Percentiles rank a stretch among this genome's conserved stretches.
These are phyloP conservation scores for Magnaporthales sp. DNA, from an alignment of 2,329 filamentous ascomycete species.

Conservation along the genomic window DNA sequence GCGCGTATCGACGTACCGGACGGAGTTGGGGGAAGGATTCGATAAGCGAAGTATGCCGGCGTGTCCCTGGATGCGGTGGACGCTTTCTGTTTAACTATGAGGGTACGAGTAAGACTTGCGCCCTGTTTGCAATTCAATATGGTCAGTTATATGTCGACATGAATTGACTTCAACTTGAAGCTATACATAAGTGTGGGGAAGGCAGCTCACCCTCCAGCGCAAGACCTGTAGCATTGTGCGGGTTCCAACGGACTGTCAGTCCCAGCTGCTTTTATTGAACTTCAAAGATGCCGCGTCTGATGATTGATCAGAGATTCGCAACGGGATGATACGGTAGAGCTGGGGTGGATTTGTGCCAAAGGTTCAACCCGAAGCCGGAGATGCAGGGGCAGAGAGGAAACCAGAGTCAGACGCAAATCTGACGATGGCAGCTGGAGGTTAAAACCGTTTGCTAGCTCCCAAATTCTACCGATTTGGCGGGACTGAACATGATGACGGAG, in stretches of 20 bases:
- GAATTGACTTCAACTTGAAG: not conserved
- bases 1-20: not conserved
- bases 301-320: not conserved
- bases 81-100: not conserved
- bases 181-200: not conserved
- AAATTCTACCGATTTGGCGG: not conserved
- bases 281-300: not conserved
- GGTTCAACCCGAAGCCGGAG: not conserved
- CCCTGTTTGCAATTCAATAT: not conserved
- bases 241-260: not conserved
- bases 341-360: not conserved
- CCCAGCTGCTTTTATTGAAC: not conserved
- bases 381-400: not conserved
- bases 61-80: not conserved
- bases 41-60: not conserved
- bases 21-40: not conserved
- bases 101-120: not conserved
- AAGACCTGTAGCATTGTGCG: not conserved
- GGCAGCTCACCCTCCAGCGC: not conserved
- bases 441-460: not conserved
- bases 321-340: not conserved
- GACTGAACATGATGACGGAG: not conserved
- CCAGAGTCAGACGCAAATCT: not conserved
- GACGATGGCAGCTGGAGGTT: not conserved
- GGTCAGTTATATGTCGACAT: not conserved